phyloP scores from a whole-genome alignment of 805 yeast genomes.

The Candida taoyuanica region DNA sequence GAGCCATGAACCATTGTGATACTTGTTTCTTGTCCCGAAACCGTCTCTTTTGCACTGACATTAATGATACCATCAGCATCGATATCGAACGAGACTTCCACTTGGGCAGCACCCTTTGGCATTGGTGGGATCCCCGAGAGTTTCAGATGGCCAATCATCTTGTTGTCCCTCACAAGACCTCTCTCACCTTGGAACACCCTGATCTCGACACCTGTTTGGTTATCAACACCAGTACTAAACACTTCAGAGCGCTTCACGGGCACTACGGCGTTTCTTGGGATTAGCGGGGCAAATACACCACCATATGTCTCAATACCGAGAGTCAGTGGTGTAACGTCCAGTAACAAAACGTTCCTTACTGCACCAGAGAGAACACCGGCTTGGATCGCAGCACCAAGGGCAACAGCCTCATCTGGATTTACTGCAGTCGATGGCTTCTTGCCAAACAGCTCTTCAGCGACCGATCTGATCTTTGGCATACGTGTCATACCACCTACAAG shows the following conservation, averaged over 20 bases:
- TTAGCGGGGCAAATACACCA: conserved; percentile 74
- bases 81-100: conserved; percentile 69
- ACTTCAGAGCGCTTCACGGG: conserved; percentile 72
- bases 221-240: conserved; percentile 79
- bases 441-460: conserved; percentile 55
- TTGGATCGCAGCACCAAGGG: conserved; percentile 86
- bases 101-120: conserved; percentile 78
- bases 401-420: conserved; percentile 93
- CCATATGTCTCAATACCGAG: conserved; percentile 83
- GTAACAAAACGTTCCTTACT: conserved; percentile 67
- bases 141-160: conserved; percentile 69
- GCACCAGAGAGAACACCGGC: conserved; percentile 85
- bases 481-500: conserved; percentile 89
- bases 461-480: conserved; percentile 72
- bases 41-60: conserved; percentile 76
- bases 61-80: conserved; percentile 83
- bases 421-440: conserved; percentile 67
- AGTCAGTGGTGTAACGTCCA: conserved; percentile 82
- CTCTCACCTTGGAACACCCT: conserved; percentile 81
- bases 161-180: conserved; percentile 72
- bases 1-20: conserved; percentile 62
- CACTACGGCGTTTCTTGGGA: conserved; percentile 72
- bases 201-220: conserved; percentile 78
- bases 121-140: conserved; percentile 68
- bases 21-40: conserved; percentile 72